phyloP scores from a whole-genome alignment of 139 green algal species.

The Parachlorella kessleri region DNA sequence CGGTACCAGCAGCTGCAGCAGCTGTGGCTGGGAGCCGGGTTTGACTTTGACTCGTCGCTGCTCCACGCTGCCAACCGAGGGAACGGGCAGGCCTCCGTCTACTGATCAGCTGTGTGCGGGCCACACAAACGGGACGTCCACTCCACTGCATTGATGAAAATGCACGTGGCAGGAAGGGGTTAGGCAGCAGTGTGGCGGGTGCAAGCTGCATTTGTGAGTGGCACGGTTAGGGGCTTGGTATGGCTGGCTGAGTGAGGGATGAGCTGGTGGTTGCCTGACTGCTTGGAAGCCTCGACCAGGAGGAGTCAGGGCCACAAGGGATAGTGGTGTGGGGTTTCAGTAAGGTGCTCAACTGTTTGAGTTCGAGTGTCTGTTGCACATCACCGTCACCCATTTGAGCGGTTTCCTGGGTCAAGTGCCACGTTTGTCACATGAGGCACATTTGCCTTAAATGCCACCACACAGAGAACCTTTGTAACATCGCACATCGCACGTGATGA shows the following conservation, averaged over 20 bases:
- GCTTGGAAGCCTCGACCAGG: too few species aligned
- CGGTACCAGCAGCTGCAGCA: slow-evolving; percentile 10
- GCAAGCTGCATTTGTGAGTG: background rate
- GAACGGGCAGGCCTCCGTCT: slow-evolving; percentile 6
- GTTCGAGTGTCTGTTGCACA: too few species aligned
- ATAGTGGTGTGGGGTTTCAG: too few species aligned
- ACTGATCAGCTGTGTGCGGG: background rate
- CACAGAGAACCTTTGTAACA: too few species aligned
- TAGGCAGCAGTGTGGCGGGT: background rate
- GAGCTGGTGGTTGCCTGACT: background rate
- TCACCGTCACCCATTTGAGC: too few species aligned
- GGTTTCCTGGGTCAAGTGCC: too few species aligned
- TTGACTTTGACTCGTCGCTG: slow-evolving; percentile 30
- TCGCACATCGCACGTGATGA: too few species aligned
- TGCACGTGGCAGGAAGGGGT: background rate
- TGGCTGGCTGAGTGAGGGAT: background rate
- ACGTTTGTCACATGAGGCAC: too few species aligned
- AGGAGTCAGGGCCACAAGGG: too few species aligned
- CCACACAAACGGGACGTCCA: background rate
- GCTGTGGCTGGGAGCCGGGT: slow-evolving; percentile 15
- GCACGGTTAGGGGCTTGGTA: background rate
- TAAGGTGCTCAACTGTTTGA: too few species aligned
- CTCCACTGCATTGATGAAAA: background rate
- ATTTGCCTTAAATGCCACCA: too few species aligned
- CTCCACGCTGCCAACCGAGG: slow-evolving; percentile 25